These are phyloP conservation scores for Liquidambar formosana DNA, from an alignment of 164 flowering plant species.

Conservation along the genomic window DNA sequence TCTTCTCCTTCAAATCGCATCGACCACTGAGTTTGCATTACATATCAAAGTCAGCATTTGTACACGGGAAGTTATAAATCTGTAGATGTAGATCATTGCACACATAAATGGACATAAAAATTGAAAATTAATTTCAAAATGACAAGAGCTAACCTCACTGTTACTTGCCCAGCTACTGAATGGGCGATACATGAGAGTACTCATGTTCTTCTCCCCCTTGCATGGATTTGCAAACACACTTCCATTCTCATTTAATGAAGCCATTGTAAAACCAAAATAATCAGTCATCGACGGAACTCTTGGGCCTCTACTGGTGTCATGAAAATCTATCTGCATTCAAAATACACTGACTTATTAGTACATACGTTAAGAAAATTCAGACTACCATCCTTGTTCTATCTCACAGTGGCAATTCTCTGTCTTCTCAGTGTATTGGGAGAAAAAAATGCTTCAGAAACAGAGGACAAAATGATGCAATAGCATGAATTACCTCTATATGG, in stretches of 20 bases:
- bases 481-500: constrained; percentile 76
- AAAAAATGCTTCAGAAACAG: neutral
- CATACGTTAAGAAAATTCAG: neutral
- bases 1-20: constrained; percentile 98
- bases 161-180: constrained; percentile 96
- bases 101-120: neutral
- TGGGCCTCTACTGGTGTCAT: constrained; percentile 91
- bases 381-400: neutral
- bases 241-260: constrained; percentile 87
- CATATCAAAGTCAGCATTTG: constrained; percentile 21
- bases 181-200: constrained; percentile 97
- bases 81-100: constrained; percentile 1
- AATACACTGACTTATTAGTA: constrained; percentile 7
- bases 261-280: constrained; percentile 95
- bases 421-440: neutral
- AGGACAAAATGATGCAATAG: neutral
- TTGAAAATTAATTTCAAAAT: neutral
- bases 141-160: constrained; percentile 68
- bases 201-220: constrained; percentile 89
- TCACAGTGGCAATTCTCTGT: neutral
- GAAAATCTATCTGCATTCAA: constrained; percentile 82
- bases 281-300: constrained; percentile 98
- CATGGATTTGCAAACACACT: constrained; percentile 91
- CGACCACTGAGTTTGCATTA: constrained; percentile 71
- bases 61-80: neutral